Evolutionary conservation across 495 filamentous ascomycete species (phyloP), one percentile per base, ranked within the genome.

Genomic region (Hypomontagnella submonticulosa): DNA sequence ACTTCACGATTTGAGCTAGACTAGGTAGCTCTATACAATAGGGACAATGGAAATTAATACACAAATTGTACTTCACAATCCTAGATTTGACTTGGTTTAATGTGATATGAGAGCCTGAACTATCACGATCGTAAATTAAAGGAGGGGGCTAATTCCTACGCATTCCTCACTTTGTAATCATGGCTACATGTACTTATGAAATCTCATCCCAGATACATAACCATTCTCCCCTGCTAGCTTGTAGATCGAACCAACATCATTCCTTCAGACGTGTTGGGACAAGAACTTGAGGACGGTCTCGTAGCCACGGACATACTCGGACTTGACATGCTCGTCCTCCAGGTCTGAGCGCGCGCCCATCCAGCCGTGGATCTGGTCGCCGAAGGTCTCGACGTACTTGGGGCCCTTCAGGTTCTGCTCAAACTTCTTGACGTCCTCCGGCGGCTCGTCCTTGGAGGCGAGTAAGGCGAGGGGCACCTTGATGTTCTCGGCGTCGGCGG

Each of bases 321-420:
- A 83, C 73, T 82, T 86, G 40, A 92, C 88, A 58, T 83, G 82
- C 4, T 77, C 77, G 66, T 96, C 78, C 56, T 87, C 84, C 36
- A 96, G 72, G 71, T 95, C 83, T 16, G 78, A 81, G 19, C 90
- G 80, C 4, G 93, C 93, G 15, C 90, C 91, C 93, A 97, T 96
- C 86, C 88, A 97, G 27, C 93, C 92, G 77, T 97, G 92, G 46
- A 96, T 85, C 83, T 96, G 92, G 63, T 90, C 88, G 8, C 75
- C 61, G 70, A 91, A 97, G 32, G 83, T 93, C 85, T 95, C 89
- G 15, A 97, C 87, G 69, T 91, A 81, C 67, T 92, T 89, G 54
- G 87, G 80, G 10, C 82, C 83, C 69, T 81, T 83, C 65, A 96
- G 76, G 11, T 85, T 86, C 43, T 81, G 78, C 76, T 90, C 84